Evolutionary conservation across 2,329 filamentous ascomycete genomes (phyloP), one percentile per base, ranked within the genome.

Genomic region (Diaporthe sp.): DNA sequence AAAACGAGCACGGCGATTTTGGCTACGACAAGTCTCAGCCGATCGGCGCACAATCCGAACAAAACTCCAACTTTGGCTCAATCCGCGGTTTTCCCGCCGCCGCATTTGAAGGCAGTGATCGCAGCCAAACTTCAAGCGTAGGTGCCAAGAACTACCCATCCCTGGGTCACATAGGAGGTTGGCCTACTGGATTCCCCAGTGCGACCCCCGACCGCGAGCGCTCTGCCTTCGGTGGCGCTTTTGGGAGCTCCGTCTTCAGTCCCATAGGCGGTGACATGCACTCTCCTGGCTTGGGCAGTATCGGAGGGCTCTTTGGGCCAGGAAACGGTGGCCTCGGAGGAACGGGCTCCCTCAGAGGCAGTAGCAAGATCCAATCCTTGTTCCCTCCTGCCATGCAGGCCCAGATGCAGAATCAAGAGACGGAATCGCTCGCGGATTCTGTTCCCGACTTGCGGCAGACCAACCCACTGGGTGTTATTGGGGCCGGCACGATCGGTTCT

Each of bases 301-400:
- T 95, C 9, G 91, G 92, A 69, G 89, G 88, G 55, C 89, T 95
- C 58, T 95, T 97, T 81, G 93, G 92, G 7, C 87, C 91, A n/a
- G 83, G 86, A 8, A 86, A 89, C 50, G 86, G 87, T 30, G 88
- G 87, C 72, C 85, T 86, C 51, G 87, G 86, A 73, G 88, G 87
- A 72, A 85, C 91, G 9, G 92, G 92, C 68, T 93, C 93, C 69
- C 90, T 94, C 59, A 91, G 94, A 42, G 92, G 95, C 50, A 89
- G 91, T 7, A 97, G 94, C 85, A 97, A 96, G 83, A 87, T 98
- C 51, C 94, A 94, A 2, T 96, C 95, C 1, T 86, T 99, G 32
- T 98, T 99, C 80, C 96, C 96, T 12, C 86, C 92, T 1, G 92
- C 93, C 6, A 96, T 97, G 94, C 96, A 98, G 84, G 94, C 95